phyloP scores from a whole-genome alignment of 2,329 filamentous ascomycete species.

The Ascochyta clinopodiicola region DNA sequence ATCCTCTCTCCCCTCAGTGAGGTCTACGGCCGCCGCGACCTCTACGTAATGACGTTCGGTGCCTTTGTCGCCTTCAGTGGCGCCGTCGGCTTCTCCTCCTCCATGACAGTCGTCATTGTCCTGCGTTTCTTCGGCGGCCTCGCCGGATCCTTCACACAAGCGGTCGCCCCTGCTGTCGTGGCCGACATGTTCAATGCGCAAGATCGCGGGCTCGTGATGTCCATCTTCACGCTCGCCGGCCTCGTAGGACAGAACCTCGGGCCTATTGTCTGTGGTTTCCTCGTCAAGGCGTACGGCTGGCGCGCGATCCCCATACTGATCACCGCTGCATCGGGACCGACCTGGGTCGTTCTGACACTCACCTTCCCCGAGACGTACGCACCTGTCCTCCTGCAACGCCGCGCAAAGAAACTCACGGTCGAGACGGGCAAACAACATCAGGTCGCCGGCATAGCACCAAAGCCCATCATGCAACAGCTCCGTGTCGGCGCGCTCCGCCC shows the following conservation, averaged over 20 bases:
- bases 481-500: constrained; percentile 63
- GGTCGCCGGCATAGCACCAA: constrained; percentile 43
- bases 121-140: constrained; percentile 43
- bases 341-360: constrained; percentile 70
- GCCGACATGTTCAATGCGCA: constrained; percentile 65
- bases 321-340: constrained; percentile 71
- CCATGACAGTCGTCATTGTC: constrained; percentile 32
- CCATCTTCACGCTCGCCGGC: constrained; percentile 66
- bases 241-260: constrained; percentile 66
- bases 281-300: constrained; percentile 73
- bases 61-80: constrained; percentile 35
- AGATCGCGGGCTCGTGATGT: constrained; percentile 65
- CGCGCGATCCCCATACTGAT: constrained; percentile 76
- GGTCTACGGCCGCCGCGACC: constrained; percentile 35
- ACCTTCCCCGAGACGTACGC: constrained; percentile 89
- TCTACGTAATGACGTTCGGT: constrained; percentile 28
- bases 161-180: constrained; percentile 37
- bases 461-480: constrained; percentile 58
- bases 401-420: constrained; percentile 73
- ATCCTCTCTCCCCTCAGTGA: constrained; percentile 38
- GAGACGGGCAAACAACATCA: constrained; percentile 68
- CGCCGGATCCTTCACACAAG: constrained; percentile 37
- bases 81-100: constrained; percentile 34
- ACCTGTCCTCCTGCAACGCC: constrained; percentile 72
- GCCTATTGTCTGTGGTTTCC: constrained; percentile 68